Conservation (phyloP, 1,284 basidiomycete species). For the Caloboletus firmus region DNA sequence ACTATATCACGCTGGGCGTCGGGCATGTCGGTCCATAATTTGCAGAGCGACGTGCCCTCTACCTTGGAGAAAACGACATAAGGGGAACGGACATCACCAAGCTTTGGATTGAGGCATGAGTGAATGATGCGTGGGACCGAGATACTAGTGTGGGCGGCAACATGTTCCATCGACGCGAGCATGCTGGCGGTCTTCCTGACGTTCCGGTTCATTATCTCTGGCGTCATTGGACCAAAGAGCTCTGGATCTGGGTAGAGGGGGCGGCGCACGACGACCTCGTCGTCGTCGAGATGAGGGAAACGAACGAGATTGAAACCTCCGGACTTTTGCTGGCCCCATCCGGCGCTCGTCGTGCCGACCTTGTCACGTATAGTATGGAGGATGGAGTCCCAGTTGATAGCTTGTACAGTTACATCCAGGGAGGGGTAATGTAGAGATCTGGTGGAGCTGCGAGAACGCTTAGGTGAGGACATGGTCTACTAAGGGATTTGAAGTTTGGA, state of each 20-base stretch:
- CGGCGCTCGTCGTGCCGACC: background rate
- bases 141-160: background rate
- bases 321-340: background rate
- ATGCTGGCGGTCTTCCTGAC: background rate
- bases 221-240: background rate
- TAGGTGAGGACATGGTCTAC: background rate
- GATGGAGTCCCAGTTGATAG: background rate
- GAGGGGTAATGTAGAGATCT: background rate
- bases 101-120: background rate
- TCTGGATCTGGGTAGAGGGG: background rate
- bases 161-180: background rate
- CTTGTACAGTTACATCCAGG: background rate
- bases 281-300: background rate
- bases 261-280: background rate
- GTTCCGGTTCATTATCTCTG: background rate
- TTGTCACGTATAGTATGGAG: background rate
- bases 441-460: background rate
- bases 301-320: background rate
- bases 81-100: background rate
- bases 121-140: background rate
- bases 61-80: background rate
- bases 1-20: background rate
- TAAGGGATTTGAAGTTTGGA: background rate
- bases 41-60: background rate
- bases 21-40: background rate